Conservation (phyloP, 805 yeast genomes). For the Candida dajiaensis region DNA sequence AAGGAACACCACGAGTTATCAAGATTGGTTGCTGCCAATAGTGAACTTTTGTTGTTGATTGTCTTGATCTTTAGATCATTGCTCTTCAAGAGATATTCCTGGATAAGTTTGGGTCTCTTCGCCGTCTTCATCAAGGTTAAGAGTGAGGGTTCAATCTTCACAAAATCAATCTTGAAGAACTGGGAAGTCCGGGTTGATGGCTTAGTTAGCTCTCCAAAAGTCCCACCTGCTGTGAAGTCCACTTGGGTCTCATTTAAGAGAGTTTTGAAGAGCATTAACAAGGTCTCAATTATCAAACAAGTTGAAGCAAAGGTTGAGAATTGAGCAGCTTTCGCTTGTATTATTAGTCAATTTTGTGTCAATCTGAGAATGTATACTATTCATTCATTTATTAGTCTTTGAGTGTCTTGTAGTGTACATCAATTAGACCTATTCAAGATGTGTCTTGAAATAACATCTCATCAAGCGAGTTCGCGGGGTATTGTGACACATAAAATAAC, state of each 20-base stretch:
- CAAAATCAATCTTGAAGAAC: slow-evolving; percentile 60
- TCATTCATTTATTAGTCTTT: too few relatives aligned
- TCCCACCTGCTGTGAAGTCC: slow-evolving; percentile 44
- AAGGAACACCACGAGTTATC: slow-evolving; percentile 51
- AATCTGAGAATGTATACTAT: neutral
- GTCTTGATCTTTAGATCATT: slow-evolving; percentile 47
- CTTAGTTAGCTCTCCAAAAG: slow-evolving; percentile 43
- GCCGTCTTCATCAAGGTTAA: slow-evolving; percentile 67
- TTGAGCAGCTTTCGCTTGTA: neutral
- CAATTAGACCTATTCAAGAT: too few relatives aligned
- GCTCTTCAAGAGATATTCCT: slow-evolving; percentile 56
- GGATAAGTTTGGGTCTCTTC: slow-evolving; percentile 50
- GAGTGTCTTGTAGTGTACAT: neutral
- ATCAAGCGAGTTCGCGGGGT: neutral
- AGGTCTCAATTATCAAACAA: slow-evolving; percentile 12
- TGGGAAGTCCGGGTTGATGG: slow-evolving; percentile 66
- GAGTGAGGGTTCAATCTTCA: slow-evolving; percentile 68
- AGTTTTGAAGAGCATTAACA: slow-evolving; percentile 15
- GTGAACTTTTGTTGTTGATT: slow-evolving; percentile 42
- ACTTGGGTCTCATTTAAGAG: slow-evolving; percentile 45
- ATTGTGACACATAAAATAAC: neutral
- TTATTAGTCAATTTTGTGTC: neutral
- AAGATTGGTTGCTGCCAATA: slow-evolving; percentile 52
- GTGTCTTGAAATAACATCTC: neutral
- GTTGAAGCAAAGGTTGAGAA: slow-evolving; percentile 11